phyloP scores from a whole-genome alignment of 345 rosid genomes.

The Gossypium ekmanianum region DNA sequence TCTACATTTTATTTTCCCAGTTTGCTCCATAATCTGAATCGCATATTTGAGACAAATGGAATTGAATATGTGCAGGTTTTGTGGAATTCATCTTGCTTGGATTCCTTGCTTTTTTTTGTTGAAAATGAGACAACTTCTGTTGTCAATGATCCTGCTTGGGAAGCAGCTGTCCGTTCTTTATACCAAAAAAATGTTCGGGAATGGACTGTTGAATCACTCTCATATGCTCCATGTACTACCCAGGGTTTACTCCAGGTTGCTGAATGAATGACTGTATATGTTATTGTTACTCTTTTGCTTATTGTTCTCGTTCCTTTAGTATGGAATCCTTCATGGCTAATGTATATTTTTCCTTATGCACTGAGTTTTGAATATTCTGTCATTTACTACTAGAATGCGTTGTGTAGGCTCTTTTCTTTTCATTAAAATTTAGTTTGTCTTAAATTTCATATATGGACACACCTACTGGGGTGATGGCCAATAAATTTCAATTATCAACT shows the following conservation, averaged over 20 bases:
- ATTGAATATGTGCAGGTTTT: conserved; percentile 59
- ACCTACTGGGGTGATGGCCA: background rate
- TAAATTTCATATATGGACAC: background rate
- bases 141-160: conserved; percentile 89
- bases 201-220: conserved; percentile 88
- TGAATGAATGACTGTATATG: conserved; percentile 3
- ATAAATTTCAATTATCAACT: background rate
- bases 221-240: conserved; percentile 96
- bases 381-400: background rate
- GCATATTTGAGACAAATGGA: conserved; percentile 16
- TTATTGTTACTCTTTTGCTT: background rate
- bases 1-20: background rate
- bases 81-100: conserved; percentile 96
- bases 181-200: conserved; percentile 82
- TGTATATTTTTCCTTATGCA: background rate
- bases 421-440: background rate
- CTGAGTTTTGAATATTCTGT: background rate
- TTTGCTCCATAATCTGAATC: conserved; percentile 17
- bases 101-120: conserved; percentile 77
- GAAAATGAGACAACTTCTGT: conserved; percentile 59
- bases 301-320: background rate
- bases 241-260: conserved; percentile 98
- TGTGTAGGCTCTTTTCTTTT: background rate
- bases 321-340: conserved; percentile 11
- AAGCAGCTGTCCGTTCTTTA: conserved; percentile 74